phyloP scores from a whole-genome alignment of 345 rosid genomes.

The Citrus maxima region DNA sequence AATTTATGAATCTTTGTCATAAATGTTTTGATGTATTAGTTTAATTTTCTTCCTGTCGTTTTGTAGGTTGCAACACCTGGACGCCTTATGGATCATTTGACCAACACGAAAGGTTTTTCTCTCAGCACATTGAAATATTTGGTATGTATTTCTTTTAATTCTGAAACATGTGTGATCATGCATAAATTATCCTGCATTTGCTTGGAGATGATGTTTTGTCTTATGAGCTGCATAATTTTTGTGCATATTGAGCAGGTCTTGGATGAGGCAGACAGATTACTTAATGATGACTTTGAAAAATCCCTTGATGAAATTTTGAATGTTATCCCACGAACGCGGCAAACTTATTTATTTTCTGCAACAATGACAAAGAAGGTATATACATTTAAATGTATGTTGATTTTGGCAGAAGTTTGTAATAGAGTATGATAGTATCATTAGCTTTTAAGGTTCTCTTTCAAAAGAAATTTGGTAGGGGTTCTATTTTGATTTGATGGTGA shows the following conservation, averaged over 20 bases:
- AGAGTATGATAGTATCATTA: background rate
- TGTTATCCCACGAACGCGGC: constrained; percentile 64
- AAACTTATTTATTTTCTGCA: constrained; percentile 90
- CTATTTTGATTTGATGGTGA: background rate
- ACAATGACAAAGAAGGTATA: constrained; percentile 95
- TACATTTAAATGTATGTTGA: background rate
- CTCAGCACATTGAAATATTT: constrained; percentile 71
- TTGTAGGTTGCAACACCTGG: constrained; percentile 93
- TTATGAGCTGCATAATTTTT: background rate
- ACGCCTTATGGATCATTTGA: constrained; percentile 83
- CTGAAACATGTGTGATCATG: background rate
- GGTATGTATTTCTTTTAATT: constrained; percentile 39
- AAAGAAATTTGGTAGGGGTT: background rate
- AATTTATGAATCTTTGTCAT: background rate
- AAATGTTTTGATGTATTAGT: background rate
- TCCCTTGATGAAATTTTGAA: constrained; percentile 75
- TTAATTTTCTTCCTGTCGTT: background rate
- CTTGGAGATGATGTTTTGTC: background rate
- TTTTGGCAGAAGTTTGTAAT: background rate
- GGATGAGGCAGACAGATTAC: constrained; percentile 94
- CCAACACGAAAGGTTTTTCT: constrained; percentile 88
- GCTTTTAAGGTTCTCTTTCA: background rate
- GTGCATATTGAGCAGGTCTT: constrained; percentile 54
- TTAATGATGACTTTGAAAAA: constrained; percentile 94
- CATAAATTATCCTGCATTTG: background rate